These are phyloP conservation scores for Cinnamomum micranthum DNA, from an alignment of 164 flowering plant genomes.

Conservation along the genomic window DNA sequence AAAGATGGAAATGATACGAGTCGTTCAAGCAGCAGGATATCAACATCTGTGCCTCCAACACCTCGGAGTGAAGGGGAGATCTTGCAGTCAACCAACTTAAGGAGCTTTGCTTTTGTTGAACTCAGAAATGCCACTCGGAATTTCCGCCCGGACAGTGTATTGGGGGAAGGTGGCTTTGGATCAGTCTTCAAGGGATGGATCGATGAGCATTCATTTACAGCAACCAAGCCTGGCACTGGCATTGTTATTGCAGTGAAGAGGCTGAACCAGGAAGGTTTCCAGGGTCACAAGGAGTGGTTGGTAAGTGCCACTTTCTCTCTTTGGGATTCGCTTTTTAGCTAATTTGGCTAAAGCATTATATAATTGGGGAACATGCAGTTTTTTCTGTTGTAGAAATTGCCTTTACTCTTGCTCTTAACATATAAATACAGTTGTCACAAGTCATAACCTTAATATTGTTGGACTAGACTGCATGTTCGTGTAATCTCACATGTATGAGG, in stretches of 20 bases:
- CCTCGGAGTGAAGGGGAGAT: slow-evolving; percentile 62
- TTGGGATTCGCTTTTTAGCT: not conserved
- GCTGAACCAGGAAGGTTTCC: slow-evolving; percentile 76
- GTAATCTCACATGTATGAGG: not conserved
- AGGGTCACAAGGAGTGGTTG: slow-evolving; percentile 91
- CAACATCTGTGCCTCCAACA: slow-evolving; percentile 13
- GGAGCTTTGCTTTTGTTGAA: slow-evolving; percentile 56
- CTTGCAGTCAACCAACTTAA: slow-evolving; percentile 54
- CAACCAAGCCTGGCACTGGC: slow-evolving; percentile 76
- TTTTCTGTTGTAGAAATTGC: not conserved
- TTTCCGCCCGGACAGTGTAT: slow-evolving; percentile 82
- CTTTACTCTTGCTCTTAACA: not conserved
- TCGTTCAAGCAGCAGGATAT: slow-evolving; percentile 13
- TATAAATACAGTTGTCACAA: not conserved
- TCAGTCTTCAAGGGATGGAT: slow-evolving; percentile 91
- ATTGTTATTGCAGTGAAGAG: slow-evolving; percentile 73
- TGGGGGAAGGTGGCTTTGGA: slow-evolving; percentile 94
- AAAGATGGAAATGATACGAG: slow-evolving; percentile 7
- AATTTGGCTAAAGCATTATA: not conserved
- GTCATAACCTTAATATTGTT: not conserved
- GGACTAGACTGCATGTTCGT: not conserved
- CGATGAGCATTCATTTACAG: slow-evolving; percentile 56
- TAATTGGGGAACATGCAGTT: not conserved
- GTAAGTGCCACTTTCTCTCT: slow-evolving; percentile 33
- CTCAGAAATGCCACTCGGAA: slow-evolving; percentile 70